Conservation (phyloP, 176 grass and related monocot species). For the Zoysia japonica region DNA sequence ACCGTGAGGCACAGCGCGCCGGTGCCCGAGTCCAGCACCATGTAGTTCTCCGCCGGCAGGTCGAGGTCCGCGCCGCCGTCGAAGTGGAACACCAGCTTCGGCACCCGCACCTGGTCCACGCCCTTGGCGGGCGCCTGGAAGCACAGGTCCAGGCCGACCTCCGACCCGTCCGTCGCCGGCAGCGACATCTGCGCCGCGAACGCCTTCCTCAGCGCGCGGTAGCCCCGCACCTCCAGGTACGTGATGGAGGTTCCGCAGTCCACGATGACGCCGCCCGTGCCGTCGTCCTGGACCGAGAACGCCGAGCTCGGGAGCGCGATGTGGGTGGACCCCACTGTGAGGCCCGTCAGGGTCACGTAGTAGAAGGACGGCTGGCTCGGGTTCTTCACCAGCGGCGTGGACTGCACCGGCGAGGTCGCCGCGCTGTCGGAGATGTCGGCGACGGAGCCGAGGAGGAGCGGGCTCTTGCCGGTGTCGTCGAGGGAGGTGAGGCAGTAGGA, state of each 20-base stretch:
- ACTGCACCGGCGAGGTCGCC: constrained; percentile 39
- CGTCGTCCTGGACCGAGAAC: constrained; percentile 57
- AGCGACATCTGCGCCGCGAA: constrained; percentile 64
- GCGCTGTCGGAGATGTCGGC: constrained; percentile 35
- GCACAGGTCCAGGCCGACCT: constrained; percentile 66
- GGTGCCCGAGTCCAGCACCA: constrained; percentile 48
- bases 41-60: constrained; percentile 75
- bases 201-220: constrained; percentile 45
- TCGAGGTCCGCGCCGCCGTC: constrained; percentile 60
- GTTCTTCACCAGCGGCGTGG: constrained; percentile 67
- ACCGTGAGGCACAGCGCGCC: constrained; percentile 68
- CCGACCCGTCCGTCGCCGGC: constrained; percentile 41
- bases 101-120: constrained; percentile 51
- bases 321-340: constrained; percentile 52
- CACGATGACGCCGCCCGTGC: constrained; percentile 60
- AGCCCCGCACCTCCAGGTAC: constrained; percentile 53
- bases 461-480: constrained; percentile 55
- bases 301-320: constrained; percentile 45
- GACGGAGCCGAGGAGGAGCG: constrained; percentile 50
- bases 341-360: constrained; percentile 52
- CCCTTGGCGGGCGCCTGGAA: constrained; percentile 39
- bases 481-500: constrained; percentile 92
- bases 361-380: constrained; percentile 66
- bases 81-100: constrained; percentile 78
- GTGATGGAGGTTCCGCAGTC: constrained; percentile 86